Evolutionary conservation across 495 filamentous ascomycete species (phyloP), one percentile per base, ranked within the genome.

Genomic region (Podospora comata): DNA sequence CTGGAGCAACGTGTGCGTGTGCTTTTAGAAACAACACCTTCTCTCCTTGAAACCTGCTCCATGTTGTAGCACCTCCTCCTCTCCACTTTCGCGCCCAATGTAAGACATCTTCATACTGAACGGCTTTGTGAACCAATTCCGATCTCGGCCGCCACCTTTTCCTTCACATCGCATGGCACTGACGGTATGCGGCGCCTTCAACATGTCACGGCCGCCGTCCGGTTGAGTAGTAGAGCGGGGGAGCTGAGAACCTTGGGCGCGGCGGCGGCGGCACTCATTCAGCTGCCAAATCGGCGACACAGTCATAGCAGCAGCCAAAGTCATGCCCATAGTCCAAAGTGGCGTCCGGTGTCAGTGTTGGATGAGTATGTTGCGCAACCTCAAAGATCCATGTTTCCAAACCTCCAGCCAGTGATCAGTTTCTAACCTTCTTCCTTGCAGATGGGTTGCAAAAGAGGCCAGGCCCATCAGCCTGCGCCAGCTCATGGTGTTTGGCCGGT

Each of bases 401-500:
- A 13, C 59, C 18, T 28, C 4, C 32, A 19, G 69, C 67, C 65
- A 62, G 30, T 69, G 71, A 34, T 26, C n/a, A 64, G 68, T 68
- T 76, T 61, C 78, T 68, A 30, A 60, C 53, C 64, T 44, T 57
- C 59, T 75, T 69, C 59, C 68, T 61, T 72, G 20, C 71, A 96
- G 92, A 83, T 97, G 91, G 91, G 93, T 95, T 55, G 87, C 90
- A 68, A 89, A 90, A 63, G 88, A 93, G 74, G 91, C 93, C 9
- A 85, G 91, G 30, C 92, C 94, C 0, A 96, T 97, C 74, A 93
- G 90, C 78, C 81, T 97, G 65, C 89, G 93, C 54, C 93, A 96
- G 77, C 85, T 99, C 72, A 97, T 95, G 74, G 96, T 98, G 71
- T 99, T 98, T 75, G 84, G 85, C 0, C 90, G 95, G 28, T 93